Percentiles rank a stretch among this genome's conserved stretches.
phyloP scores from a whole-genome alignment of 352 stramenopile species.

The Vaucheria bursata region DNA sequence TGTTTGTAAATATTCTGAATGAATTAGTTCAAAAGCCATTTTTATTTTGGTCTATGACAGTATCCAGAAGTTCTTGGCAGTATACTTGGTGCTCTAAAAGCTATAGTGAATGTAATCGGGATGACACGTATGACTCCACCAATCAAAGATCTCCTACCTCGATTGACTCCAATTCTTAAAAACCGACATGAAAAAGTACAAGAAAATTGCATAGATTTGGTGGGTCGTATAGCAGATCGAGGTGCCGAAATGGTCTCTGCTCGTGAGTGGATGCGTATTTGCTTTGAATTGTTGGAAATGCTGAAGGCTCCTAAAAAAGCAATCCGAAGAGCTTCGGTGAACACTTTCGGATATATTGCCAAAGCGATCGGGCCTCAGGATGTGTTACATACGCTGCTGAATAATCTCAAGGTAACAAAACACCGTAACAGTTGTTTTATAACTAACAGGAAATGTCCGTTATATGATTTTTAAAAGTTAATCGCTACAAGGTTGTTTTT shows the following conservation, averaged over 20 bases:
- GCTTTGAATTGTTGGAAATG: conserved; percentile 98
- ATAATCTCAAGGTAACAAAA: conserved; percentile 85
- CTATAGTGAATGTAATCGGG: conserved; percentile 98
- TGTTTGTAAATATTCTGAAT: too few relatives aligned
- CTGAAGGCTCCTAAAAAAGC: conserved; percentile 98
- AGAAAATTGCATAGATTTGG: conserved; percentile 96
- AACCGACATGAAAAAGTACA: conserved; percentile 99
- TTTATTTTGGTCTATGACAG: too few relatives aligned
- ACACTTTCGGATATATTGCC: conserved; percentile 99
- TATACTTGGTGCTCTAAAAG: conserved; percentile 93
- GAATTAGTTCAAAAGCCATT: too few relatives aligned
- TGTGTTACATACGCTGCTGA: conserved; percentile 95
- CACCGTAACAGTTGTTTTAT: background rate
- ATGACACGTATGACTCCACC: conserved; percentile 99
- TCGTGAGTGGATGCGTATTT: conserved; percentile 99
- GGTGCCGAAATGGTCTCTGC: conserved; percentile 93
- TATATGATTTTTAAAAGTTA: background rate
- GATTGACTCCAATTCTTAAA: conserved; percentile 95
- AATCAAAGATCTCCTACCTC: conserved; percentile 95
- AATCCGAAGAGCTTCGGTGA: conserved; percentile 92
- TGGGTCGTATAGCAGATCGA: conserved; percentile 94
- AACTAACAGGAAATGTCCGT: background rate
- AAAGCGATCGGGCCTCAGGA: conserved; percentile 96
- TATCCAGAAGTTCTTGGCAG: conserved; percentile 97
- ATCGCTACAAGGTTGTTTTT: background rate